These are phyloP conservation scores for Pythium folliculosum DNA, from an alignment of 352 stramenopile species.

Conservation along the genomic window DNA sequence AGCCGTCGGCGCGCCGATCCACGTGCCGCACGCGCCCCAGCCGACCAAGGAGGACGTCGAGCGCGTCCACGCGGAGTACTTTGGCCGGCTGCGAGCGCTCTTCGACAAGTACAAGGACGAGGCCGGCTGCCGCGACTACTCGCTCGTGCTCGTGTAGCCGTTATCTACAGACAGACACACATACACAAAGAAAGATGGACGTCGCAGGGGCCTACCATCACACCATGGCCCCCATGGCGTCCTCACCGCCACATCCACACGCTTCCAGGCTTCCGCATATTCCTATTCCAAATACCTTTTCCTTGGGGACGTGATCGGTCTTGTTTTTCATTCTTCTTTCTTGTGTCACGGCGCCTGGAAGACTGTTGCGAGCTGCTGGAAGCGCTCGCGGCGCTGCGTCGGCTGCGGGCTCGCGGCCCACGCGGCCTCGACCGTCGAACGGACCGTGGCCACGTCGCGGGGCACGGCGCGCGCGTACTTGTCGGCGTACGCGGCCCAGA, in stretches of 20 bases:
- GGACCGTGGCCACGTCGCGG: conserved; percentile 41
- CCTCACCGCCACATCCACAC: no score
- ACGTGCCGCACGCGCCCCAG: conserved; percentile 44
- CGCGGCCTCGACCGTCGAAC: conserved; percentile 36
- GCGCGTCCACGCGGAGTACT: conserved; percentile 66
- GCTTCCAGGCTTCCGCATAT: no score
- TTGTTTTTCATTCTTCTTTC: not conserved
- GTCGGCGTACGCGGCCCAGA: conserved; percentile 67
- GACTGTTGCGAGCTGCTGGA: conserved; percentile 41
- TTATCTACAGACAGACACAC: no score
- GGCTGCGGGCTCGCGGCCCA: conserved; percentile 58
- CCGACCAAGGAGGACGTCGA: conserved; percentile 64
- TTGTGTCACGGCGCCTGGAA: conserved; percentile 9
- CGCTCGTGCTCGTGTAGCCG: conserved; percentile 58
- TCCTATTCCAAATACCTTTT: no score
- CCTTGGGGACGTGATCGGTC: not conserved
- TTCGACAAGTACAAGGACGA: conserved; percentile 78
- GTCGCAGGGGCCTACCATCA: no score
- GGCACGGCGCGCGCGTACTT: conserved; percentile 57
- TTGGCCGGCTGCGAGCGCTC: conserved; percentile 48
- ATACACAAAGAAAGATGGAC: no score
- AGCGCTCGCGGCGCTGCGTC: conserved; percentile 54
- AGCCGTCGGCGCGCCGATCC: conserved; percentile 62
- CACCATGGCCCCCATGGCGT: no score
- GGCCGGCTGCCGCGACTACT: conserved; percentile 71